Evolutionary conservation across 164 flowering plant species (phyloP).

Genomic region (Dillenia turbinata): DNA sequence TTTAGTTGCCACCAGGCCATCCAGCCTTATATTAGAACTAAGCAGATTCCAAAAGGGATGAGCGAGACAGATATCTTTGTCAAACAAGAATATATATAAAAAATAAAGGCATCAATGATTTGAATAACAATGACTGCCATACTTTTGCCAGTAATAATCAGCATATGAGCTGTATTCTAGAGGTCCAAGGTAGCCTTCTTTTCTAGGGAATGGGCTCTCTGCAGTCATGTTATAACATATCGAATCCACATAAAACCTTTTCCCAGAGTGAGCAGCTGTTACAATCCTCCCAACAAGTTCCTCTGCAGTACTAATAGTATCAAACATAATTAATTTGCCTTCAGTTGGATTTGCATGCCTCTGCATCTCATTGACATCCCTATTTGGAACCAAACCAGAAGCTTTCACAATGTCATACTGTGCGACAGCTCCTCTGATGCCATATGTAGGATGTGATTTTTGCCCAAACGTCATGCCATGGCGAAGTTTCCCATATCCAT

Average conservation of each 20-base stretch:
- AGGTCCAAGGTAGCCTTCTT: slow-evolving; percentile 98
- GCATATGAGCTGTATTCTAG: slow-evolving; percentile 96
- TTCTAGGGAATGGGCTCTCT: slow-evolving; percentile 93
- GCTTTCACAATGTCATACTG: slow-evolving; percentile 93
- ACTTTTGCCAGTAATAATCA: slow-evolving; percentile 95
- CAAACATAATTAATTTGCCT: slow-evolving; percentile 74
- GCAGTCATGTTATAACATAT: slow-evolving; percentile 87
- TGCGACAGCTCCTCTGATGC: slow-evolving; percentile 96
- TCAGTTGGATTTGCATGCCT: slow-evolving; percentile 24
- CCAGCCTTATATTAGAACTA: slow-evolving; percentile 26
- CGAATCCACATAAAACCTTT: slow-evolving; percentile 95
- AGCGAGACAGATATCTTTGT: too few species aligned
- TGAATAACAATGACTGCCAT: slow-evolving; percentile 15
- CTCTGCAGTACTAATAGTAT: slow-evolving; percentile 44
- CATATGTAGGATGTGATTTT: slow-evolving; percentile 93
- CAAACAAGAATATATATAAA: not conserved
- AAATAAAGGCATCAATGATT: not conserved
- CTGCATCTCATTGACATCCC: slow-evolving; percentile 28
- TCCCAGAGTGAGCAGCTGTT: slow-evolving; percentile 99
- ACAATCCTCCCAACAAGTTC: slow-evolving; percentile 84
- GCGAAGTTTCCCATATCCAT: slow-evolving; percentile 95
- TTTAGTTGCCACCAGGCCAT: slow-evolving; percentile 33
- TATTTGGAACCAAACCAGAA: slow-evolving; percentile 72
- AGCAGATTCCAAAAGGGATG: slow-evolving; percentile 4
- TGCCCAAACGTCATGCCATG: slow-evolving; percentile 89